A percentile compares a stretch with the other conserved stretches of the same genome.
Evolutionary conservation across 1,284 basidiomycete species (phyloP).

Genomic region (Ganoderma lingzhi): DNA sequence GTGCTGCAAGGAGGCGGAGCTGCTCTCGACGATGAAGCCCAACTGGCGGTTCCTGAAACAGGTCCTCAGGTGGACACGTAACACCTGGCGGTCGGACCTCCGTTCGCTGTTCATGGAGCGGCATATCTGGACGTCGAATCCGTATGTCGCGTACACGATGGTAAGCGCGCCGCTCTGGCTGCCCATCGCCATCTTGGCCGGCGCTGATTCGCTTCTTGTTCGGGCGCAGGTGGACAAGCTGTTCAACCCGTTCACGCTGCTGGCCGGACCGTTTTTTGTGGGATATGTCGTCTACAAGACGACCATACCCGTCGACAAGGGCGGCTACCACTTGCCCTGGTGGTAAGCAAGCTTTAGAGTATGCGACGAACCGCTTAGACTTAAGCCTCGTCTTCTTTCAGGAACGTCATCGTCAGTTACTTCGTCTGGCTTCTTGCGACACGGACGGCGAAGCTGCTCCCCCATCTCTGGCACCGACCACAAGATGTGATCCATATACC

Average conservation of each 20-base stretch:
- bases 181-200: neutral
- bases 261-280: conserved; percentile 84
- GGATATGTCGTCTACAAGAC: conserved; percentile 81
- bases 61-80: conserved; percentile 91
- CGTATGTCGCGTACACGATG: conserved; percentile 94
- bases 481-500: conserved; percentile 90
- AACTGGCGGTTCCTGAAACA: conserved; percentile 96
- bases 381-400: conserved; percentile 36
- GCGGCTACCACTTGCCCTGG: conserved; percentile 90
- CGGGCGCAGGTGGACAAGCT: conserved; percentile 80
- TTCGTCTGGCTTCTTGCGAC: conserved; percentile 85
- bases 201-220: conserved; percentile 15
- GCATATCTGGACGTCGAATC: conserved; percentile 87
- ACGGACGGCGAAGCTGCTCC: conserved; percentile 86
- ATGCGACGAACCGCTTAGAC: neutral
- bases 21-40: conserved; percentile 94
- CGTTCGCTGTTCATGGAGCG: conserved; percentile 89
- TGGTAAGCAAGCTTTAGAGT: conserved; percentile 64
- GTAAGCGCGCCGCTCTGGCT: conserved; percentile 45
- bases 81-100: conserved; percentile 92
- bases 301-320: conserved; percentile 70
- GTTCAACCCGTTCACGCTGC: conserved; percentile 89
- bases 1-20: conserved; percentile 89
- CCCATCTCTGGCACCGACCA: conserved; percentile 88
- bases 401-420: conserved; percentile 82